These are phyloP conservation scores for Triangularia setosa DNA, from an alignment of 2,329 filamentous ascomycete genomes.

Conservation along the genomic window DNA sequence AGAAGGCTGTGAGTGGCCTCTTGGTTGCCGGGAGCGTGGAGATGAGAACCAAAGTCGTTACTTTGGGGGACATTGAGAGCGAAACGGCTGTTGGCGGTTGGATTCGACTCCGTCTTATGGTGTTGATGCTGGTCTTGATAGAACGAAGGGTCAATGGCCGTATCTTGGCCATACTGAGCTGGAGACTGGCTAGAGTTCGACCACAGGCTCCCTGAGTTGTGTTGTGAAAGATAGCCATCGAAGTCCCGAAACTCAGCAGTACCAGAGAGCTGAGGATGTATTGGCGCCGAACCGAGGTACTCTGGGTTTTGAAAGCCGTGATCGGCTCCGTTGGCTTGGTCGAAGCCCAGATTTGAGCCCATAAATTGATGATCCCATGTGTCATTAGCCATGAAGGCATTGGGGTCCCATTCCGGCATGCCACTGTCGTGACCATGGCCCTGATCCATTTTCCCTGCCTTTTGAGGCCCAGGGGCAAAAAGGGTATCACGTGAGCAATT, in stretches of 20 bases:
- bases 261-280: constrained; percentile 19
- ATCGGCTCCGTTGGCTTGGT: constrained; percentile 13
- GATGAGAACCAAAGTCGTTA: constrained; percentile 15
- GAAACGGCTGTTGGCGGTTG: constrained; percentile 20
- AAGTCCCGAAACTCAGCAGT: constrained; percentile 18
- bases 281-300: constrained; percentile 13
- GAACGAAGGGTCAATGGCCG: constrained; percentile 14
- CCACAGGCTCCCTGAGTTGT: constrained; percentile 19
- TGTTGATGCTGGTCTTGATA: constrained; percentile 15
- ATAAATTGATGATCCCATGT: constrained; percentile 22
- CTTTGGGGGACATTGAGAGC: constrained; percentile 17
- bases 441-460: constrained; percentile 22
- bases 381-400: constrained; percentile 9
- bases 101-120: constrained; percentile 9
- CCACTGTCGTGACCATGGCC: constrained; percentile 15
- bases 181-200: constrained; percentile 10
- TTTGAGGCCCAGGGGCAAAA: constrained; percentile 2
- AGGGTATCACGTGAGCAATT: constrained; percentile 16
- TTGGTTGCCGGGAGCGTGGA: constrained; percentile 10
- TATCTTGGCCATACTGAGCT: constrained; percentile 18
- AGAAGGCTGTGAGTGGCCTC: constrained; percentile 17
- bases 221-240: constrained; percentile 9
- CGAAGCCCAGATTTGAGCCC: constrained; percentile 12
- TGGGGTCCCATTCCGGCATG: constrained; percentile 23
- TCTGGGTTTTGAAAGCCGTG: constrained; percentile 19